A percentile compares a stretch with the other conserved stretches of the same genome.
Conservation (phyloP, 768 basidiomycete species). For the Obba rivulosa region DNA sequence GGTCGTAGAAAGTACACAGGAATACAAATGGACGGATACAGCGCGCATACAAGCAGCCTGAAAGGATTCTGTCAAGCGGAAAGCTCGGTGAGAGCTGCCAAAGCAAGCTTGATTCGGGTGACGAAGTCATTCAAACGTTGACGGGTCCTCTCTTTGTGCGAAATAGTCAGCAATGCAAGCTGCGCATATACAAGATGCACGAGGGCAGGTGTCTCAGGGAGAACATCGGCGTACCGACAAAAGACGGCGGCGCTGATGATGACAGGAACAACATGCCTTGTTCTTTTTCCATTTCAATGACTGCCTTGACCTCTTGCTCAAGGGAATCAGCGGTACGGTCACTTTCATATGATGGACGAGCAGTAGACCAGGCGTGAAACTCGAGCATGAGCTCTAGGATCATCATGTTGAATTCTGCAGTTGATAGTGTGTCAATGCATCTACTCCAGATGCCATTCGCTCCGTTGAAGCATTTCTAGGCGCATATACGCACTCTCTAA, state of each 20-base stretch:
- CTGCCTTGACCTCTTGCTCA: constrained; percentile 22
- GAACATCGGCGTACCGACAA: constrained; percentile 24
- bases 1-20: too few species aligned
- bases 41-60: background rate
- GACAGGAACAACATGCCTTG: constrained; percentile 29
- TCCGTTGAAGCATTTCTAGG: background rate
- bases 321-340: constrained; percentile 22
- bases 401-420: constrained; percentile 27
- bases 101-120: constrained; percentile 27
- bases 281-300: constrained; percentile 26
- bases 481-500: constrained; percentile 29
- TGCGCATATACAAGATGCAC: background rate
- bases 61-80: background rate
- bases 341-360: constrained; percentile 28
- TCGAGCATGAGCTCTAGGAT: constrained; percentile 29
- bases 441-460: background rate
- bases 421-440: background rate
- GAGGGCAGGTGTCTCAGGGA: background rate
- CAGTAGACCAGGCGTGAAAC: constrained; percentile 32
- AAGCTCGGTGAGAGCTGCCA: constrained; percentile 26
- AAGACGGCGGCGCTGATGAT: constrained; percentile 4
- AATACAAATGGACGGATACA: too few species aligned
- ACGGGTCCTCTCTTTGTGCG: constrained; percentile 26
- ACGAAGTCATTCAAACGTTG: constrained; percentile 27
- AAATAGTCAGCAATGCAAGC: background rate